Evolutionary conservation across 108 stramenopile genomes (phyloP).

Genomic region (Cyclotella cryptica): DNA sequence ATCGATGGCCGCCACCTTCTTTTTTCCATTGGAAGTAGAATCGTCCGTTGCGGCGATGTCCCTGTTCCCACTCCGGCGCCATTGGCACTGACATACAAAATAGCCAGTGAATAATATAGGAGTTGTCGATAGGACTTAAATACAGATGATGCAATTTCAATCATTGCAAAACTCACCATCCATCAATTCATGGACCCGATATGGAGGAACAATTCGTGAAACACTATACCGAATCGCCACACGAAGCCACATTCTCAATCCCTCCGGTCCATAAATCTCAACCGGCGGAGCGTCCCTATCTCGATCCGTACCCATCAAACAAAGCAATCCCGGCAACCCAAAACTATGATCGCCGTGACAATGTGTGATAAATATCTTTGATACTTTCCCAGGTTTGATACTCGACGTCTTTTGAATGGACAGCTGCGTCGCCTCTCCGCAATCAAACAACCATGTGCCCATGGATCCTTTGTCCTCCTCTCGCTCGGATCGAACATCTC

Average conservation of each 20-base stretch:
- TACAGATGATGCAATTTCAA: not conserved
- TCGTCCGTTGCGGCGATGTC: constrained; percentile 50
- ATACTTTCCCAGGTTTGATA: constrained; percentile 79
- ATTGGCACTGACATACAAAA: constrained; percentile 61
- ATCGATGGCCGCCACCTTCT: constrained; percentile 32
- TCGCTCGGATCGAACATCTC: not conserved
- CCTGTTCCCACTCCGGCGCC: constrained; percentile 87
- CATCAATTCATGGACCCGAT: constrained; percentile 94
- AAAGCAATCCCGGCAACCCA: constrained; percentile 93
- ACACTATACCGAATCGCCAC: constrained; percentile 89
- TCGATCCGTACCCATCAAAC: constrained; percentile 92
- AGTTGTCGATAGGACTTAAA: not conserved
- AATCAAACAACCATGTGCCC: constrained; percentile 95
- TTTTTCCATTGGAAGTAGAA: constrained; percentile 59
- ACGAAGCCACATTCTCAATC: constrained; percentile 85
- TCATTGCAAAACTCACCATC: constrained; percentile 37
- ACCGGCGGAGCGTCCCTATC: constrained; percentile 64
- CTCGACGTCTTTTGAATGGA: constrained; percentile 74
- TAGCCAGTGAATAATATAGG: not conserved
- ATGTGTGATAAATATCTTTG: constrained; percentile 95
- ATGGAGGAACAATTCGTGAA: constrained; percentile 82
- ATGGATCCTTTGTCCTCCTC: constrained; percentile 41
- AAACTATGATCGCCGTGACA: constrained; percentile 91
- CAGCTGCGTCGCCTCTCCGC: constrained; percentile 93
- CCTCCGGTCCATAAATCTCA: constrained; percentile 97